Percentiles rank a stretch among this genome's conserved stretches.
phyloP scores from a whole-genome alignment of 176 grass and related monocot species.

The sorghum (Sorghum bicolor) region DNA sequence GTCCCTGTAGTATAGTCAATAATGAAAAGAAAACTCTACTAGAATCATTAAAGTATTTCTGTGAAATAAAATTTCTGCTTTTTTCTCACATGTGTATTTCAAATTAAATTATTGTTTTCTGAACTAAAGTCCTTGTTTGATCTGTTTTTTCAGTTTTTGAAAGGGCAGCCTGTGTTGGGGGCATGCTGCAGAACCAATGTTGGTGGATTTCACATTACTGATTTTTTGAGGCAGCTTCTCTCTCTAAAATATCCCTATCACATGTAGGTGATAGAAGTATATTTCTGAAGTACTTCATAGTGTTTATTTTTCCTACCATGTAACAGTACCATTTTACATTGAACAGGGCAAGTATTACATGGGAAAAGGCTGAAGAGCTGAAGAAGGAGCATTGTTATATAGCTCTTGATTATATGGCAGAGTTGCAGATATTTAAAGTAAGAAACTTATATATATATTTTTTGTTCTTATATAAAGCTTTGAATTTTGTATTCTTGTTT shows the following conservation, averaged over 20 bases:
- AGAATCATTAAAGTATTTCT: conserved; percentile 1
- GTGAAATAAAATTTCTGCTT: not conserved
- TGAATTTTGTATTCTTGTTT: conserved; percentile 7
- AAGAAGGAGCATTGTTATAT: conserved; percentile 96
- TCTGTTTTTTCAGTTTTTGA: conserved; percentile 68
- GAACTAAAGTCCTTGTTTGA: conserved; percentile 23
- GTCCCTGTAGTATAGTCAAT: not conserved
- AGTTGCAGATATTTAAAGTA: conserved; percentile 89
- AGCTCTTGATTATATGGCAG: conserved; percentile 69
- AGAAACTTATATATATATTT: not conserved
- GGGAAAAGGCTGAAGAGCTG: conserved; percentile 92
- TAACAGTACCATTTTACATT: conserved; percentile 27
- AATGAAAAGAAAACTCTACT: not conserved
- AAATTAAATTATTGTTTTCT: not conserved
- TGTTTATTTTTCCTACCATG: conserved; percentile 19
- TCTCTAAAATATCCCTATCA: conserved; percentile 95
- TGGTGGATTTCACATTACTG: conserved; percentile 87
- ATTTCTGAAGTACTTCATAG: conserved; percentile 25
- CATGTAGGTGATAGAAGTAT: conserved; percentile 49
- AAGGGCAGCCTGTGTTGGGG: conserved; percentile 79
- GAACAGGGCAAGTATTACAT: conserved; percentile 82
- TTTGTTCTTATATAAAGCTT: conserved; percentile 17
- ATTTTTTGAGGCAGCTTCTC: conserved; percentile 97
- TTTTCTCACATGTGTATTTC: conserved; percentile 28
- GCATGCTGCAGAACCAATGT: conserved; percentile 87